phyloP scores from a whole-genome alignment of 140 eudicot genomes.

The Senecio squalidus region DNA sequence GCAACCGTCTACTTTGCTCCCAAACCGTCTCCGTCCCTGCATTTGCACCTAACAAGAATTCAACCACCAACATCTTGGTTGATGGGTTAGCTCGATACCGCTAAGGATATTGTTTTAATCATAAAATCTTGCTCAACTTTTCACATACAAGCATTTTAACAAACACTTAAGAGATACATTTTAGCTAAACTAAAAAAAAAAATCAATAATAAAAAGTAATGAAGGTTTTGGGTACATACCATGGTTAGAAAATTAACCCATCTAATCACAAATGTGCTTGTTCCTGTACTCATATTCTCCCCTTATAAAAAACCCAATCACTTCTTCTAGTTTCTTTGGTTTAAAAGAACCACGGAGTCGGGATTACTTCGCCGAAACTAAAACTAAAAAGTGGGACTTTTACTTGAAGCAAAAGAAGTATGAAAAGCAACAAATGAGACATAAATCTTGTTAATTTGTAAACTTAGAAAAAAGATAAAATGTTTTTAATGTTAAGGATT shows the following conservation, averaged over 20 bases:
- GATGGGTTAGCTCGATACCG: background rate
- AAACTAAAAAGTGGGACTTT: background rate
- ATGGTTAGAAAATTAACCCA: constrained; percentile 72
- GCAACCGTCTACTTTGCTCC: too few species aligned
- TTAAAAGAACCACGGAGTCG: constrained; percentile 1
- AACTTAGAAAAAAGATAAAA: background rate
- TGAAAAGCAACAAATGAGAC: constrained; percentile 12
- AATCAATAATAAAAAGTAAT: constrained; percentile 5
- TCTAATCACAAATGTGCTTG: constrained; percentile 76
- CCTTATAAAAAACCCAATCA: background rate
- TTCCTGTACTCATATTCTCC: constrained; percentile 42
- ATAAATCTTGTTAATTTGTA: background rate
- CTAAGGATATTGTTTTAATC: background rate
- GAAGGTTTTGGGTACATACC: constrained; percentile 31
- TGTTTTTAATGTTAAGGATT: background rate
- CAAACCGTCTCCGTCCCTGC: too few species aligned
- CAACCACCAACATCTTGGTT: background rate
- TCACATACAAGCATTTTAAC: constrained; percentile 3
- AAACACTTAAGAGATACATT: constrained; percentile 10
- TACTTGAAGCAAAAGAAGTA: constrained; percentile 23
- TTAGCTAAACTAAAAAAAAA: background rate
- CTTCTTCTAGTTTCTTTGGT: background rate
- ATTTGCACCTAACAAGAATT: too few species aligned
- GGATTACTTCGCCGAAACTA: background rate
- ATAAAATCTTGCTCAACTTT: too few species aligned